Base-by-base conservation (phyloP, 2,329 filamentous ascomycete genomes). In the Dothideomycetes sp. region DNA sequence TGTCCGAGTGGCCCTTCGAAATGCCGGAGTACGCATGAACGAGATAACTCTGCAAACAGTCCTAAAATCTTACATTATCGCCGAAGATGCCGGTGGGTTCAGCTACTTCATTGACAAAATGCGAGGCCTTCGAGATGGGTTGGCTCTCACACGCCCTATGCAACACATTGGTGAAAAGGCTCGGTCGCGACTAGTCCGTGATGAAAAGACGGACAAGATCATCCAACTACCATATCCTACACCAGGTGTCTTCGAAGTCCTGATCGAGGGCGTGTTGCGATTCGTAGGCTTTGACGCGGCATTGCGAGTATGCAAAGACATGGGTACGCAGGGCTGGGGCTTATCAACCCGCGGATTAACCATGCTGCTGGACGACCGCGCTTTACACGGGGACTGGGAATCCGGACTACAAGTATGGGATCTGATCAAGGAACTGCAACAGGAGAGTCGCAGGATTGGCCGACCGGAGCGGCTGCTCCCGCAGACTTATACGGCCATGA, bases 241-340 rank as follows among this genome's bases (percentile, higher is more conserved):
- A 1, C 66, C 67, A 4, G 56, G 61, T 45, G 66, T 70, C 0
- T 64, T 68, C 45, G 52, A 53, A 10, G 53, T 60, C 2, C 46
- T 70, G 12, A 60, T 69, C 24, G 49, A 50, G 33, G 67, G 67
- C 12, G 57, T 64, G 2, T 49, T 68, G 25, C 57, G 61, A 34
- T 70, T 70, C 45, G 56, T 59, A 18, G 66, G 66, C 11, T 64
- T 69, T 33, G 61, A 67, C 3, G 55, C 60, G 9, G 61, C 65
- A 9, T 47, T 68, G 7, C 52, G 60, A 2, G 55, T 67, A 11
- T 67, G 63, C 46, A 55, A 56, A 34, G 55, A 60, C 23, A 64
- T 69, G 59, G 59, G 61, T 12, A 45, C 52, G 5, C 61, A 68
- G 33, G 65, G 66, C 28, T 70, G 66, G 66, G 64, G 65, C 8